Conservation (phyloP, 768 basidiomycete species). For the Panellus pusillus region DNA sequence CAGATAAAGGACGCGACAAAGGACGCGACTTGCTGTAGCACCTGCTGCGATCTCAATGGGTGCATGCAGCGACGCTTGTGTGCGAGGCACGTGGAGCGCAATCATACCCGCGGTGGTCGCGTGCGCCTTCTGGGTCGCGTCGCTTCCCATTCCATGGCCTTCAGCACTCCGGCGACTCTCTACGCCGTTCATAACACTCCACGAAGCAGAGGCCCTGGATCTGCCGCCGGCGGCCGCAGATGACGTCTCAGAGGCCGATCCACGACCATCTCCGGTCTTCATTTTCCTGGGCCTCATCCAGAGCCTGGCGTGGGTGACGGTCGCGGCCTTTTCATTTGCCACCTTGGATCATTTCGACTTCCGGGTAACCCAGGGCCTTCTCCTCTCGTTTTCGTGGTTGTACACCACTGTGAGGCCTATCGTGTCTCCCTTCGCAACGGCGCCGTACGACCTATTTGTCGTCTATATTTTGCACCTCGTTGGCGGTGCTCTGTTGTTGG, state of each 20-base stretch:
- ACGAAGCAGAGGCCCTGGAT: slow-evolving; percentile 6
- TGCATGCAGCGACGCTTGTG: slow-evolving; percentile 40
- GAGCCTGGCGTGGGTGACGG: slow-evolving; percentile 55
- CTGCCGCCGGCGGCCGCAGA: slow-evolving; percentile 16
- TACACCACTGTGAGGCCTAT: slow-evolving; percentile 64
- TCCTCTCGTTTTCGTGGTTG: slow-evolving; percentile 61
- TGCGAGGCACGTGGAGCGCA: slow-evolving; percentile 51
- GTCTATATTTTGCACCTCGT: slow-evolving; percentile 55
- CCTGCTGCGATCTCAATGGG: slow-evolving; percentile 24
- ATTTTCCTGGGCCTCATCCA: slow-evolving; percentile 56
- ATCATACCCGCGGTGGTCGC: slow-evolving; percentile 47
- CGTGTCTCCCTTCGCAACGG: slow-evolving; percentile 50
- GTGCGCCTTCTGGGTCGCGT: slow-evolving; percentile 39
- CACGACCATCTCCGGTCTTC: slow-evolving; percentile 61
- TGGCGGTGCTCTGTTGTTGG: slow-evolving; percentile 47
- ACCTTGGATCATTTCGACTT: slow-evolving; percentile 26
- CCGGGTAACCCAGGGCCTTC: slow-evolving; percentile 41
- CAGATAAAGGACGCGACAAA: no score
- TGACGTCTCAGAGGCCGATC: slow-evolving; percentile 24
- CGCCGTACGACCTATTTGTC: slow-evolving; percentile 61
- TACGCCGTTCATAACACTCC: slow-evolving; percentile 21
- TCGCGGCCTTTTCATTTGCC: slow-evolving; percentile 52
- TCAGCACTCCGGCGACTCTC: slow-evolving; percentile 25
- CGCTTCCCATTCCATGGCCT: slow-evolving; percentile 31
- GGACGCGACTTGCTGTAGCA: no score